Evolutionary conservation across 306 rosid species (phyloP).

Genomic region (Medicago lupulina): DNA sequence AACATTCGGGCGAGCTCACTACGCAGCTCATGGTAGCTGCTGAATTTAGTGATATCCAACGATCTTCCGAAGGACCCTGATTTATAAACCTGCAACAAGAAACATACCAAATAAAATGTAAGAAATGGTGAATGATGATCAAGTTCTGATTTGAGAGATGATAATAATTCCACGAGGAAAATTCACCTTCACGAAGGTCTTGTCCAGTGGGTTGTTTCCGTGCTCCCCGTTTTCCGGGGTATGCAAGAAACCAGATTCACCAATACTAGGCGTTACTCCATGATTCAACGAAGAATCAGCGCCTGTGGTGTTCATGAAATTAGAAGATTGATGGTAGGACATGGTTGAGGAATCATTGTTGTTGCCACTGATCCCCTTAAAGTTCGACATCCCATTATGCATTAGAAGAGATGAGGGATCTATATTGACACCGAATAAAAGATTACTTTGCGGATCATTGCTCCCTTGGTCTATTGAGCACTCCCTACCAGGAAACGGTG

Average conservation of each 20-base stretch:
- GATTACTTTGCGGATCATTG: slow-evolving; percentile 82
- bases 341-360: slow-evolving; percentile 59
- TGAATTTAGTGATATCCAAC: slow-evolving; percentile 73
- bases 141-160: not conserved
- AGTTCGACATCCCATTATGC: slow-evolving; percentile 79
- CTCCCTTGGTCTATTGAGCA: slow-evolving; percentile 83
- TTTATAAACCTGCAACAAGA: slow-evolving; percentile 51
- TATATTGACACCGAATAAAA: slow-evolving; percentile 89
- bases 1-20: slow-evolving; percentile 93
- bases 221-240: slow-evolving; percentile 66
- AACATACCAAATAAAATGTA: slow-evolving; percentile 24
- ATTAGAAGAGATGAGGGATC: slow-evolving; percentile 83
- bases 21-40: slow-evolving; percentile 92
- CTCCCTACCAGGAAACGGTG: slow-evolving; percentile 97
- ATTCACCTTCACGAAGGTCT: slow-evolving; percentile 92
- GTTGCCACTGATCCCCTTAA: slow-evolving; percentile 62
- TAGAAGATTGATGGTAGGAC: slow-evolving; percentile 74
- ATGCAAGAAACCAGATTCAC: slow-evolving; percentile 75
- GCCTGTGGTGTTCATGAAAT: slow-evolving; percentile 68
- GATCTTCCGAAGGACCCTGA: slow-evolving; percentile 63
- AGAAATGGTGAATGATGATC: slow-evolving; percentile 2
- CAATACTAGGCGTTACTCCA: slow-evolving; percentile 66
- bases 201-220: slow-evolving; percentile 64
- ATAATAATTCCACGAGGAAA: slow-evolving; percentile 14
- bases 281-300: slow-evolving; percentile 65